Evolutionary conservation across 495 filamentous ascomycete species (phyloP), one percentile per base, ranked within the genome.

Genomic region (Penicillium steckii): DNA sequence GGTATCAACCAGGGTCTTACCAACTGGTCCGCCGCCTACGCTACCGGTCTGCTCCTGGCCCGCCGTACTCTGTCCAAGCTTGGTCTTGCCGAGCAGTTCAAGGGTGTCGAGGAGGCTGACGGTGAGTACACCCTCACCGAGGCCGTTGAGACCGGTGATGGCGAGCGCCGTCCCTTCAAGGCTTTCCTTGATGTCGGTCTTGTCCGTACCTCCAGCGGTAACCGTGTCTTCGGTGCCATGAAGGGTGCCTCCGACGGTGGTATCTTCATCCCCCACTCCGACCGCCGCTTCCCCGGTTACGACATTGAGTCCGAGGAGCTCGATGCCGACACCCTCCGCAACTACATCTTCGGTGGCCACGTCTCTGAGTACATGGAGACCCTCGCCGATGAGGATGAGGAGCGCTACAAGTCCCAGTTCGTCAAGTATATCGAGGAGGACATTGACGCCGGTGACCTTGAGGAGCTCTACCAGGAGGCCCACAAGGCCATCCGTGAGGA

Each of bases 361-460:
- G 87, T 99, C 58, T 90, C 91, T 55, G 94, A 99, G 85, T 99
- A 97, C 83, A 99, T 99, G 94, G 94, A 99, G 87, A 93, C 85
- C 37, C 88, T 99, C 60, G 95, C 95, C 72, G 94, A 99, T 72
- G 94, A 99, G 73, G 94, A 99, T 73, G 94, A 99, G 87, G 94
- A 99, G 83, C 91, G 94, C 72, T 99, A 90, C 87, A 93, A 91
- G 83, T 85, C 83, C 63, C 94, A 97, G 82, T 98, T 99, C 87
- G 75, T 84, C 72, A 85, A 91, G 76, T 99, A 99, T 83, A 86
- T 95, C 59, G 94, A 97, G 69, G 88, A 95, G 66, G 95, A 93
- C 59, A 75, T 97, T 55, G 94, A 97, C 78, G 93, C 94, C 49
- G 95, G 96, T 70, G 90, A 90, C 58, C 81, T 99, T 42, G 94